Conservation (phyloP, 2,329 filamentous ascomycete species). For the Lizonia empirigonia region DNA sequence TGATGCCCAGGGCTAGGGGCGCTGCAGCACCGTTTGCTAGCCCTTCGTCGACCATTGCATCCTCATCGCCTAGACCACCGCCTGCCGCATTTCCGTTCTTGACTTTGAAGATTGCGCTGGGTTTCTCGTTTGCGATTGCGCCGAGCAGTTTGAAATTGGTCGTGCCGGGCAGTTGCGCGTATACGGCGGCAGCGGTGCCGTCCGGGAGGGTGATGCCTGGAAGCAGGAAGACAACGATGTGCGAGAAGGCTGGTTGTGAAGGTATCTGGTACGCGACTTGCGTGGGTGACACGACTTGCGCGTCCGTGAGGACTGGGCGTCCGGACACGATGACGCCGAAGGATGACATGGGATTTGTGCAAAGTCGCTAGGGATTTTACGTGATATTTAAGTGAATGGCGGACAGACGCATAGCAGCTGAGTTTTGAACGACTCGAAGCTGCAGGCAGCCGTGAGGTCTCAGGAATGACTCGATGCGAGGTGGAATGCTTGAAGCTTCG, state of each 20-base stretch:
- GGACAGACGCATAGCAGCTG: background rate
- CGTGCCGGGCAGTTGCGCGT: slow-evolving; percentile 71
- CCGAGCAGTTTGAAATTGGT: slow-evolving; percentile 82
- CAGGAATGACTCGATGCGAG: background rate
- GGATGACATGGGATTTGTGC: slow-evolving; percentile 49
- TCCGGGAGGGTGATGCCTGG: slow-evolving; percentile 76
- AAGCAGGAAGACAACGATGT: slow-evolving; percentile 87
- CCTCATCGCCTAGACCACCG: slow-evolving; percentile 50
- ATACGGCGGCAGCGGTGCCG: slow-evolving; percentile 84
- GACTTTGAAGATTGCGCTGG: slow-evolving; percentile 88
- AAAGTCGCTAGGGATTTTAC: background rate
- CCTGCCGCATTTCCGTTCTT: slow-evolving; percentile 49
- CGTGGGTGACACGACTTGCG: slow-evolving; percentile 60
- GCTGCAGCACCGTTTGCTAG: slow-evolving; percentile 22
- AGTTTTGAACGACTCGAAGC: background rate
- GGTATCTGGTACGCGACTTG: slow-evolving; percentile 74
- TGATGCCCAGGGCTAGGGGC: slow-evolving; percentile 75
- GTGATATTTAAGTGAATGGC: background rate
- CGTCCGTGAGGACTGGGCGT: slow-evolving; percentile 64
- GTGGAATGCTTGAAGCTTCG: slow-evolving; percentile 13
- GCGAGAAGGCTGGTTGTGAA: slow-evolving; percentile 62
- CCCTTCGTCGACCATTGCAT: slow-evolving; percentile 54
- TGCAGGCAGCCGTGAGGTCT: background rate
- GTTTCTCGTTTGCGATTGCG: slow-evolving; percentile 86
- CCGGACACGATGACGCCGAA: slow-evolving; percentile 67